Base-by-base conservation (phyloP, 2,329 filamentous ascomycete species). In the Penicillium brevicompactum region DNA sequence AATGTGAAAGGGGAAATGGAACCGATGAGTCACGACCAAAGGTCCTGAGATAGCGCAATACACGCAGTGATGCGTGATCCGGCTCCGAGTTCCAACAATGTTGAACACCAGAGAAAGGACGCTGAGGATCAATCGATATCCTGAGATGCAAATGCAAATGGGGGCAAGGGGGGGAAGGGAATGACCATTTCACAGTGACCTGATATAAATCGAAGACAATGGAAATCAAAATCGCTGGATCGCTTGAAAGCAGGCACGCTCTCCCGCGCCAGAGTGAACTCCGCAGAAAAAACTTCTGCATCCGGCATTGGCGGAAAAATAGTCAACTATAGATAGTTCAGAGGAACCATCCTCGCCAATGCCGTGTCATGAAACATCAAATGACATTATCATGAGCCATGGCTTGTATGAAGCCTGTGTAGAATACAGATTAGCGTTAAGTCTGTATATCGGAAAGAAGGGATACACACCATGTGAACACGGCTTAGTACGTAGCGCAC, bases 181-280 rank as follows among this genome's bases (percentile, higher is more conserved):
- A 37, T 4, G 49, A 55, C 32, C 53, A 56, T 56, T 54, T 55
- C 53, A 47, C 53, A 58, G 31, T 53, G 51, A 51, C 48, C 24
- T 43, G 53, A 56, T 53, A 50, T 50, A 31, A 30, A 44, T 57
- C 53, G 38, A 54, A 47, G 56, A 41, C 48, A 62, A 51, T 14
- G 16, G 46, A 62, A 61, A 53, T 50, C 32, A 51, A 60, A 55
- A 40, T 48, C 34, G 52, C 53, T 55, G 49, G 46, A 50, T 51
- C 56, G 61, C 53, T 62, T 53, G 16, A 65, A 61, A 58, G 54
- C 59, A 62, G 38, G 50, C 53, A 56, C 52, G 55, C 46, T 51
- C 42, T 49, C 48, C 37, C 34, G 57, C 49, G 31, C 18, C 21
- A 41, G 49, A 50, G 30, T 44, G 16, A 62, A 63, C 59, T 55